These are phyloP conservation scores for Alisma plantagoaquatica DNA, from an alignment of 106 monocot genomes.

Conservation along the genomic window DNA sequence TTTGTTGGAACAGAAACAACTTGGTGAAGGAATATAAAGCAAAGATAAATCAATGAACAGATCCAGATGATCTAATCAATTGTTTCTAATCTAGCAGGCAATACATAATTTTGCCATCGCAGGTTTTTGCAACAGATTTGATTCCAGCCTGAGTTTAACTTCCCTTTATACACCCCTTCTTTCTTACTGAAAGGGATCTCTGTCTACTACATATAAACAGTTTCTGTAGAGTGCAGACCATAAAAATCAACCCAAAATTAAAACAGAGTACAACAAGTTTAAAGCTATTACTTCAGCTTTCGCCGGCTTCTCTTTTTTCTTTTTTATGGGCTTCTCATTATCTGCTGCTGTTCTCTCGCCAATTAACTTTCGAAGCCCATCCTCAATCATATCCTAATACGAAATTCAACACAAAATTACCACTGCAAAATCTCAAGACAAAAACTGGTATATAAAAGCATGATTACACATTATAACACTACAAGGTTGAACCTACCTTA, in stretches of 20 bases:
- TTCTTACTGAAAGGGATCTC: too few species aligned
- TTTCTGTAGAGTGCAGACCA: too few species aligned
- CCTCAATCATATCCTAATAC: constrained; percentile 73
- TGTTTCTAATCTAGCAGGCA: too few species aligned
- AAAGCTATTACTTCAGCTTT: constrained; percentile 69
- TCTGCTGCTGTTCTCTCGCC: constrained; percentile 90
- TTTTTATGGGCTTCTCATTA: constrained; percentile 78
- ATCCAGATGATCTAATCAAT: too few species aligned
- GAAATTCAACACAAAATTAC: background rate
- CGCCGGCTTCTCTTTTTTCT: constrained; percentile 86
- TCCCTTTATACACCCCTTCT: too few species aligned
- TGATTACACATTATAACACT: background rate
- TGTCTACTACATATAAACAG: too few species aligned
- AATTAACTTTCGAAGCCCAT: constrained; percentile 42
- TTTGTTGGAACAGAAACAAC: too few species aligned
- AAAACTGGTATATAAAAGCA: background rate
- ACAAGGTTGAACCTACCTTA: constrained; percentile 44
- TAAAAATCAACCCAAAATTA: background rate
- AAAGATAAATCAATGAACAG: too few species aligned
- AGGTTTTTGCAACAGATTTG: too few species aligned
- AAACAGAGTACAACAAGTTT: background rate
- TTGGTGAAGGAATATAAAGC: too few species aligned
- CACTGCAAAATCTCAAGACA: background rate
- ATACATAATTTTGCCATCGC: too few species aligned
- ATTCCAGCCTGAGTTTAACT: too few species aligned